These are phyloP conservation scores for Coffea canephora DNA, from an alignment of 257 asterid genomes.

Conservation along the genomic window DNA sequence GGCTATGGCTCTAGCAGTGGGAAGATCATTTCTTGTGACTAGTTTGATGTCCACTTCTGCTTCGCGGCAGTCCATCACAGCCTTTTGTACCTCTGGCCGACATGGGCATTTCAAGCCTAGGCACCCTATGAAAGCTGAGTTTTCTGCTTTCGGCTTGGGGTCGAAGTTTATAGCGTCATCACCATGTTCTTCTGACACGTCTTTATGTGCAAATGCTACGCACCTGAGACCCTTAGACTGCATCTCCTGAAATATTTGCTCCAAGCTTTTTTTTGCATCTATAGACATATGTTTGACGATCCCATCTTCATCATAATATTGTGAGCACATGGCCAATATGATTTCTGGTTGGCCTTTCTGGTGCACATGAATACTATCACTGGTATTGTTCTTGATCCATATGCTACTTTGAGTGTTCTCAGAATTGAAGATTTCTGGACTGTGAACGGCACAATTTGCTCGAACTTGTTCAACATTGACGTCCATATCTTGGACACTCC, in stretches of 20 bases:
- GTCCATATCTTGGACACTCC: slow-evolving; percentile 44
- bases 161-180: slow-evolving; percentile 14
- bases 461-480: slow-evolving; percentile 37
- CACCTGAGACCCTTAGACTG: slow-evolving; percentile 49
- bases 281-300: slow-evolving; percentile 23
- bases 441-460: slow-evolving; percentile 29
- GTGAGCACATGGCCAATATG: slow-evolving; percentile 50
- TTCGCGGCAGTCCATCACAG: slow-evolving; percentile 42
- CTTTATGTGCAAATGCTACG: slow-evolving; percentile 56
- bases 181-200: slow-evolving; percentile 5
- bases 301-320: slow-evolving; percentile 33
- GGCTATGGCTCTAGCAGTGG: slow-evolving; percentile 64
- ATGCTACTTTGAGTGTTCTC: slow-evolving; percentile 43
- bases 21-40: slow-evolving; percentile 59
- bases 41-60: slow-evolving; percentile 63
- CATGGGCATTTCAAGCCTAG: slow-evolving; percentile 61
- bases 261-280: slow-evolving; percentile 32
- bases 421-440: slow-evolving; percentile 41
- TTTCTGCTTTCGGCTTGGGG: slow-evolving; percentile 28
- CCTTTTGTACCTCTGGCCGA: slow-evolving; percentile 45
- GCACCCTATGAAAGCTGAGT: slow-evolving; percentile 45
- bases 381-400: slow-evolving; percentile 23
- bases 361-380: slow-evolving; percentile 31
- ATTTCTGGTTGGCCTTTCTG: slow-evolving; percentile 63
- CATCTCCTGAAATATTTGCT: slow-evolving; percentile 44